Base-by-base conservation (phyloP, 2,329 filamentous ascomycete genomes). In the Nemania bipapillata region DNA sequence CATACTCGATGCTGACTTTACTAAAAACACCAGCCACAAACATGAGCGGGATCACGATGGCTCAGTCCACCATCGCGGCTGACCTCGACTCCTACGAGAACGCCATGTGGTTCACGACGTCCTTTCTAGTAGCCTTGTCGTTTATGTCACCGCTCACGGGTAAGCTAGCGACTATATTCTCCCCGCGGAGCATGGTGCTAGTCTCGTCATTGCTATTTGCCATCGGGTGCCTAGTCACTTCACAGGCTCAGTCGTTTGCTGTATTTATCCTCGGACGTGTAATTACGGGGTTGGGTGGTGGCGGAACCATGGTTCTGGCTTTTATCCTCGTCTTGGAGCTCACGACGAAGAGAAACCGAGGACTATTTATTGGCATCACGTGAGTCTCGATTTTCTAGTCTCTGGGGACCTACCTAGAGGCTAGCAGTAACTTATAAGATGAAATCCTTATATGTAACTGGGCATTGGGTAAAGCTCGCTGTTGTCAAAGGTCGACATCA, bases 31-130 rank as follows among this genome's bases (percentile, higher is more conserved):
- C 3, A 86, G 85, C 86, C 5, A 82, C 87, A 70, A 96, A 96
- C 76, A 92, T 94, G 80, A 92, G 90, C 12, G 89, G 93, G 73
- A 90, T 96, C 77, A 92, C 92, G 5, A 94, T 93, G 64, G 92
- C 91, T 1, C 93, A 96, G 80, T 92, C 90, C 7, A 84, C 85
- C 57, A 92, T 96, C 72, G 92, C 92, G 1, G 86, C 86, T 7
- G 92, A 95, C 72, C 83, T 96, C 1, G 85, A 92, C 79, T 88
- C 91, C 1, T 94, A 93, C 75, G 88, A 90, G 64, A 83, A 89
- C 63, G 89, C 89, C 40, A 91, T 89, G 79, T 96, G 92, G 92
- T 93, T 96, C 77, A 93, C 91, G 7, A 92, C 91, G 35, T 85
- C 90, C 2, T 96, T 93, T 77, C 84, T 96, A 55, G 85, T 87